phyloP scores from a whole-genome alignment of 106 monocot species.

The Vanilla planifolia region DNA sequence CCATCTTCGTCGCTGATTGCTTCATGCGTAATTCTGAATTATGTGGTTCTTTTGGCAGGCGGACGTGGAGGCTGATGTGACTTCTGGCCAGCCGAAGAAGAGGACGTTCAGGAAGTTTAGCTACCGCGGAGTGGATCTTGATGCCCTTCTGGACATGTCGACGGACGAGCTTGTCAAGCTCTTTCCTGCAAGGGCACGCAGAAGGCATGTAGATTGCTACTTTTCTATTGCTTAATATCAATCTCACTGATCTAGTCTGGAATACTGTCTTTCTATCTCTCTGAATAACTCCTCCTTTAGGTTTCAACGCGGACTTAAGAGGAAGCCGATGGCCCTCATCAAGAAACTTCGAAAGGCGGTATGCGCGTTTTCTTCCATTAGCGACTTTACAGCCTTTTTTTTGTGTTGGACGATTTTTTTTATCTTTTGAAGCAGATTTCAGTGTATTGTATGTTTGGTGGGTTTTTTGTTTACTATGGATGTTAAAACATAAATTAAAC shows the following conservation, averaged over 20 bases:
- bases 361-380: background rate
- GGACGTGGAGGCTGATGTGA: constrained; percentile 35
- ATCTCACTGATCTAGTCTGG: too few relatives aligned
- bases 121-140: constrained; percentile 74
- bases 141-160: constrained; percentile 73
- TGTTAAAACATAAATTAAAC: too few relatives aligned
- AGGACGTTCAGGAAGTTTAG: constrained; percentile 77
- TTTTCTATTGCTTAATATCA: background rate
- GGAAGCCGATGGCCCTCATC: constrained; percentile 52
- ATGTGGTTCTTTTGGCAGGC: constrained; percentile 16
- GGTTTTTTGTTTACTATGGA: too few relatives aligned
- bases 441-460: too few relatives aligned
- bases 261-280: background rate
- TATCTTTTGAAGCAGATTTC: too few relatives aligned
- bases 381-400: background rate
- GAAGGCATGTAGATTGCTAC: constrained; percentile 34
- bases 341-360: constrained; percentile 56
- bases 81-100: constrained; percentile 55
- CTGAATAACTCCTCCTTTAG: background rate
- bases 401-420: too few relatives aligned
- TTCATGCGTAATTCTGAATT: background rate
- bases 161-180: constrained; percentile 80
- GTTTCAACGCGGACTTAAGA: constrained; percentile 39
- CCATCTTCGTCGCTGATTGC: background rate
- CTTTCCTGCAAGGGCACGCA: constrained; percentile 60